Percentiles rank a stretch among this genome's conserved stretches.
These are phyloP conservation scores for Colletotrichum chrysophilum DNA, from an alignment of 2,329 filamentous ascomycete genomes.

Conservation along the genomic window DNA sequence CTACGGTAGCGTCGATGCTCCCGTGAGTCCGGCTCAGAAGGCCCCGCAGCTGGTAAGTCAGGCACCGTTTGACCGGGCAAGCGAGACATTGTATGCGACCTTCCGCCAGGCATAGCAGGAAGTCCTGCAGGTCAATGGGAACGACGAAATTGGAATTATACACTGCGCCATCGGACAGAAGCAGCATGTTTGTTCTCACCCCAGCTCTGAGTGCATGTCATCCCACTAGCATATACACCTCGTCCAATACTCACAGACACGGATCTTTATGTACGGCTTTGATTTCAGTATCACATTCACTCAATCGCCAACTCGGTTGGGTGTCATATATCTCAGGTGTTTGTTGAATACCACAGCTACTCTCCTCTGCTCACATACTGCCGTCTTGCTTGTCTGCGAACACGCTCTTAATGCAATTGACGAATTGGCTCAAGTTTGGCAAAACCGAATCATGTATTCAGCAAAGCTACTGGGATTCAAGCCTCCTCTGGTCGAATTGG, in stretches of 20 bases:
- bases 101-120: background rate
- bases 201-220: background rate
- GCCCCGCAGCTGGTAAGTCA: background rate
- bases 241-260: fast-evolving
- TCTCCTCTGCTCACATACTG: background rate
- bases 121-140: background rate
- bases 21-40: background rate
- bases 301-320: no score
- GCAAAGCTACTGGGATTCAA: background rate
- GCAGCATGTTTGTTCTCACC: background rate
- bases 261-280: background rate
- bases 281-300: background rate
- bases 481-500: no score
- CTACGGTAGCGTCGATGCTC: background rate
- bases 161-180: background rate
- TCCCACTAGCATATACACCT: fast-evolving
- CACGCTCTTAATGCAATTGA: background rate
- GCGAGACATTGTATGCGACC: background rate
- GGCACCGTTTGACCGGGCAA: background rate
- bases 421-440: background rate
- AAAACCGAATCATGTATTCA: fast-evolving
- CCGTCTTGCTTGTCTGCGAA: background rate
- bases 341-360: fast-evolving
- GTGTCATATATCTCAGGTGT: background rate
- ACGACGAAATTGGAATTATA: background rate